phyloP scores from a whole-genome alignment of 768 basidiomycete genomes.

The Tubosaeta sp. region DNA sequence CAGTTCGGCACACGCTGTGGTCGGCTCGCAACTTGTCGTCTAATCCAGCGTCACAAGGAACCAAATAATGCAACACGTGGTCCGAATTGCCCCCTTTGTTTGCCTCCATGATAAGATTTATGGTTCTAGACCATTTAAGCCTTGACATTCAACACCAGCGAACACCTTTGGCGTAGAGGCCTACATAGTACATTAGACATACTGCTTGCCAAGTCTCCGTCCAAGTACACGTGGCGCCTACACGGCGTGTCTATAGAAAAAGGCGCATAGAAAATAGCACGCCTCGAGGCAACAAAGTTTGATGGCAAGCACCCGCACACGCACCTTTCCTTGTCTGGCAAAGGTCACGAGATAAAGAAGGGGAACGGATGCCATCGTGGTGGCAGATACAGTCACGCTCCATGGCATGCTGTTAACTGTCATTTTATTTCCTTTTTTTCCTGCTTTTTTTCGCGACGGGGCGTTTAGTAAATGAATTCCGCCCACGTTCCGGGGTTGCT shows the following conservation, averaged over 20 bases:
- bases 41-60: not conserved
- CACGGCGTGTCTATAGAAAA: conserved; percentile 7
- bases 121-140: not conserved
- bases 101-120: not conserved
- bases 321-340: conserved; percentile 2
- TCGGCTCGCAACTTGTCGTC: not conserved
- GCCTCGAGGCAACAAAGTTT: conserved; percentile 30
- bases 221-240: conserved; percentile 13
- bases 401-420: not conserved
- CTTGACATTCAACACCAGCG: conserved; percentile 17
- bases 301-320: conserved; percentile 12
- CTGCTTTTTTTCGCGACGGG: not conserved
- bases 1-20: not conserved
- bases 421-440: not conserved
- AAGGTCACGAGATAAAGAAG: not conserved
- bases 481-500: conserved; percentile 28
- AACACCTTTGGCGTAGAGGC: not conserved
- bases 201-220: not conserved
- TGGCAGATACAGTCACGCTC: not conserved
- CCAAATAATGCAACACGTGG: not conserved
- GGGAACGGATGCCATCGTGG: not conserved
- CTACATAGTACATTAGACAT: not conserved
- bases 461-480: not conserved
- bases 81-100: not conserved
- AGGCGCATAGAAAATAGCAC: conserved; percentile 6